A percentile compares a stretch with the other conserved stretches of the same genome.
phyloP scores from a whole-genome alignment of 192 early-diverging fungal genomes.

The Entophlyctis luteolus region DNA sequence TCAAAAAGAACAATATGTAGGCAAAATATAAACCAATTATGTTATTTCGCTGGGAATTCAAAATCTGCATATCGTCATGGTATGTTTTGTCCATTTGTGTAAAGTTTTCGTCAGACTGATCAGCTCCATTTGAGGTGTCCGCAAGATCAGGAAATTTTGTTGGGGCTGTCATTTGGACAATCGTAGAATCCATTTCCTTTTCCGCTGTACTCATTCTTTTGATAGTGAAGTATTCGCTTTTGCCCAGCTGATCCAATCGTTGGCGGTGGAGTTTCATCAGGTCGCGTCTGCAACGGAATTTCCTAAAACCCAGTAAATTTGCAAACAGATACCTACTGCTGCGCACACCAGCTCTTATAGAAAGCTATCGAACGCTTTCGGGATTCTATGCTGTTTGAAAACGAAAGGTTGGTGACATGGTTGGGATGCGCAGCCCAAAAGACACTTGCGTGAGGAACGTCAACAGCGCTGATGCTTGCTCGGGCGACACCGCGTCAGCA shows the following conservation, averaged over 20 bases:
- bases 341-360: constrained; percentile 11
- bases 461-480: constrained; percentile 2
- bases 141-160: too few species aligned
- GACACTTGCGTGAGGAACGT: constrained; percentile 1
- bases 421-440: neutral
- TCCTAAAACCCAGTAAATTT: neutral
- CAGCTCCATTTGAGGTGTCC: too few species aligned
- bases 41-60: neutral
- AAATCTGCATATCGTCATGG: neutral
- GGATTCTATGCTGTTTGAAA: neutral
- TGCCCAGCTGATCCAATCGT: constrained; percentile 4
- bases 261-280: constrained; percentile 9
- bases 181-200: constrained; percentile 9
- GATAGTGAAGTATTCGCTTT: constrained; percentile 13
- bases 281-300: constrained; percentile 5
- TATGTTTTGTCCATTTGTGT: neutral
- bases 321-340: neutral
- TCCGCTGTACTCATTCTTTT: constrained; percentile 5
- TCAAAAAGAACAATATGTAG: neutral
- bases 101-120: neutral
- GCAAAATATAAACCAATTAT: neutral
- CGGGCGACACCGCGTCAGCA: constrained; percentile 6
- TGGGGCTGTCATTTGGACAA: neutral
- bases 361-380: constrained; percentile 17
- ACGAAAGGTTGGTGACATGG: neutral